Evolutionary conservation across 768 basidiomycete genomes (phyloP).

Genomic region (Termitomyces sp.): DNA sequence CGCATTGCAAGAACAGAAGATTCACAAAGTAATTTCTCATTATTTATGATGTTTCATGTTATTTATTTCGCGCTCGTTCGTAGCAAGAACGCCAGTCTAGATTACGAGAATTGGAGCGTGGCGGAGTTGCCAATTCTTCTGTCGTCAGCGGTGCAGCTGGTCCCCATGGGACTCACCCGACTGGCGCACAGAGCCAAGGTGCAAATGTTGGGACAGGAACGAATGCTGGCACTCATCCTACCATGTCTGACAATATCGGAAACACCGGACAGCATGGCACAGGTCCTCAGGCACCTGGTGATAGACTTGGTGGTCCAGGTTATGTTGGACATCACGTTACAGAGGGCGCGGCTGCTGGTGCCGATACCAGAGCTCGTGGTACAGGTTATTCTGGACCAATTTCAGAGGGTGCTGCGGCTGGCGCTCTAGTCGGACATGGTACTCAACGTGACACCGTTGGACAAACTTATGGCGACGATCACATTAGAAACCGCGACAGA

Average conservation of each 20-base stretch:
- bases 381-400: background rate
- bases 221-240: background rate
- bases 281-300: background rate
- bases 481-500: background rate
- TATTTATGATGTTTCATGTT: background rate
- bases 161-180: background rate
- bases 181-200: background rate
- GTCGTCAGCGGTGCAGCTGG: background rate
- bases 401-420: background rate
- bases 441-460: background rate
- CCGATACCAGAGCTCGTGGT: no score
- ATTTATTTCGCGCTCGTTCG: background rate
- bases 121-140: background rate
- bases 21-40: conserved; percentile 16
- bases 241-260: background rate
- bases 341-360: background rate
- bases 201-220: background rate
- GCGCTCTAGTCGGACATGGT: background rate
- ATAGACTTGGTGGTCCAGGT: background rate
- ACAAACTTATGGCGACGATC: background rate
- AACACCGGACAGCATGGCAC: background rate
- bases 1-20: conserved; percentile 16
- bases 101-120: conserved; percentile 1
- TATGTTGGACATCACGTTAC: background rate
- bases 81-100: conserved; percentile 8